Percentiles rank a stretch among this genome's conserved stretches.
These are phyloP conservation scores for Blastomyces gilchristii DNA, from an alignment of 2,329 filamentous ascomycete species.

Conservation along the genomic window DNA sequence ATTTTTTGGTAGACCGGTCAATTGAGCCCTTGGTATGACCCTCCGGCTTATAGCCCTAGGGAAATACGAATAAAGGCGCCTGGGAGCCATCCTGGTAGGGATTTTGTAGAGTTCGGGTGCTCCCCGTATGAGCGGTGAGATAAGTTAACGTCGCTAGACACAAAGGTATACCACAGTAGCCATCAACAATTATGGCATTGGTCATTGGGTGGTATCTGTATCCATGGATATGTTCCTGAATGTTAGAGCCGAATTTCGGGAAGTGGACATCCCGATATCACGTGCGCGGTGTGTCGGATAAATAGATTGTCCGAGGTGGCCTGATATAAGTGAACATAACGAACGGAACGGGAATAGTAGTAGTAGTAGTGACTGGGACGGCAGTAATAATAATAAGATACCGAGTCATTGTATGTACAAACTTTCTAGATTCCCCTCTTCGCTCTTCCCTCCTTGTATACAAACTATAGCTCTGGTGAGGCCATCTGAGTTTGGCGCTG, in stretches of 20 bases:
- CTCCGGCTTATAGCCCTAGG: constrained; percentile 25
- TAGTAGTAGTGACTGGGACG: too few relatives aligned
- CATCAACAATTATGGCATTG: background rate
- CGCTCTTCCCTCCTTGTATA: too few relatives aligned
- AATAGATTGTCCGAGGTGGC: background rate
- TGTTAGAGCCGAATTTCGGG: background rate
- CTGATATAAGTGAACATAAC: too few relatives aligned
- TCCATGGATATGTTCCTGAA: background rate
- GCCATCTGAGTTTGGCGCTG: too few relatives aligned
- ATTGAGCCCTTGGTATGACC: constrained; percentile 19
- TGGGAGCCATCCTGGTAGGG: constrained; percentile 22
- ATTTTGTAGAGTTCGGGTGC: background rate
- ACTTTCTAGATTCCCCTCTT: background rate
- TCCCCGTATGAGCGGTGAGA: background rate
- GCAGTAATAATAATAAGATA: background rate
- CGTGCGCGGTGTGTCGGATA: background rate
- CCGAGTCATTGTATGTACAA: background rate
- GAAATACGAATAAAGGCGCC: constrained; percentile 26
- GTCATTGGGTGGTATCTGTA: background rate
- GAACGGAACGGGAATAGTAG: too few relatives aligned
- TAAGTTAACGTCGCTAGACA: constrained; percentile 4
- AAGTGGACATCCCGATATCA: background rate
- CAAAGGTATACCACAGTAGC: background rate
- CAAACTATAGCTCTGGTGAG: too few relatives aligned
- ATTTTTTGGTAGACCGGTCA: constrained; percentile 13